These are phyloP conservation scores for Auricularia sp. DNA, from an alignment of 768 basidiomycete genomes.

Conservation along the genomic window DNA sequence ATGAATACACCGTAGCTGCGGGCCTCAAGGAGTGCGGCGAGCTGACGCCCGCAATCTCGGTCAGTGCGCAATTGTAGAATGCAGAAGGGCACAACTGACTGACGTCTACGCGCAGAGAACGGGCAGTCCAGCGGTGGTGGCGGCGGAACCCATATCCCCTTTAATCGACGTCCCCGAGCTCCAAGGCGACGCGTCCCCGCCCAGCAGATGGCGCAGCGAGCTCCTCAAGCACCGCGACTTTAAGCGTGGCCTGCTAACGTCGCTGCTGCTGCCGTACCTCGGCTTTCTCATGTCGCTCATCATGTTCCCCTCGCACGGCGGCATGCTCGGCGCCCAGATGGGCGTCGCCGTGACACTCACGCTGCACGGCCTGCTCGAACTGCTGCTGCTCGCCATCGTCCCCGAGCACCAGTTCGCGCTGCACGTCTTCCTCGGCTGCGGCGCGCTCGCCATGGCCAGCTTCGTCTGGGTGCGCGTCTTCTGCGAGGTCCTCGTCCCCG, in stretches of 20 bases:
- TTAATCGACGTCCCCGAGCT: too few species aligned
- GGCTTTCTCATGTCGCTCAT: background rate
- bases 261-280: background rate
- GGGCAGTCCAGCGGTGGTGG: too few species aligned
- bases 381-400: background rate
- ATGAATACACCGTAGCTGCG: too few species aligned
- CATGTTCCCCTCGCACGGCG: background rate
- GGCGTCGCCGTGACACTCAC: background rate
- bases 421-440: background rate
- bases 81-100: too few species aligned
- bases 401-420: background rate
- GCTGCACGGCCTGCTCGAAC: background rate
- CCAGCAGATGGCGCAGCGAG: too few species aligned
- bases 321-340: background rate
- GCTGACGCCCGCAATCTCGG: too few species aligned
- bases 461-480: background rate
- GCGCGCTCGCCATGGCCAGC: background rate
- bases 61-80: too few species aligned
- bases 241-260: background rate
- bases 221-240: background rate
- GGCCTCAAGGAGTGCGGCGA: too few species aligned
- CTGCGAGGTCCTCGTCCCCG: background rate
- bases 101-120: too few species aligned
- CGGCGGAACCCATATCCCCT: too few species aligned
- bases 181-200: too few species aligned